Evolutionary conservation across 169 alveolate genomes (phyloP).

Genomic region (Ichthyophthirius multifiliis): DNA sequence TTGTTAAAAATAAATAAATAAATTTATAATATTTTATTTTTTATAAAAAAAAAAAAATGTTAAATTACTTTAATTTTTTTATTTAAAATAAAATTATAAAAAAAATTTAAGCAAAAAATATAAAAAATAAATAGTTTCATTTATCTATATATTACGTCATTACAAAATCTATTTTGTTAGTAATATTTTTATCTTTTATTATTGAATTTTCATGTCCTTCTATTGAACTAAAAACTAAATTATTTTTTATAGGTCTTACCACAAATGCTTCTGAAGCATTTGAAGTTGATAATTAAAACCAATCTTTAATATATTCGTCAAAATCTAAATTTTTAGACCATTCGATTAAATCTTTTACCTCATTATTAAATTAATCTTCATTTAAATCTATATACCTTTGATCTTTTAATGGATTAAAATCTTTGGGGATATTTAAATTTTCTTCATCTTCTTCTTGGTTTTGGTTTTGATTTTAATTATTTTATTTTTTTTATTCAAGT

Average conservation of each 20-base stretch:
- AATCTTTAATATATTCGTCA: slow-evolving; percentile 66
- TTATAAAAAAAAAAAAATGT: too few relatives aligned
- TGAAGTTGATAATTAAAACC: slow-evolving; percentile 76
- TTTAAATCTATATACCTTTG: slow-evolving; percentile 43
- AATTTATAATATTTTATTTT: too few relatives aligned
- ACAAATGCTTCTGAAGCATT: slow-evolving; percentile 44
- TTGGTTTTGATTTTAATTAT: not conserved
- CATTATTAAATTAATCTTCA: slow-evolving; percentile 62
- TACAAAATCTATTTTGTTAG: too few relatives aligned
- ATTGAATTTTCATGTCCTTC: too few relatives aligned
- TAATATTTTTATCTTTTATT: too few relatives aligned
- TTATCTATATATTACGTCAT: too few relatives aligned
- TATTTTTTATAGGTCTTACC: not conserved
- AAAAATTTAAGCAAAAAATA: too few relatives aligned
- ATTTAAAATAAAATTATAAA: too few relatives aligned
- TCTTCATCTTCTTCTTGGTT: slow-evolving; percentile 46
- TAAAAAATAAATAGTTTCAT: too few relatives aligned
- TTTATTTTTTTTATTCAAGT: slow-evolving; percentile 21
- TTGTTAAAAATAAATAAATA: too few relatives aligned
- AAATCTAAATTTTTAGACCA: slow-evolving; percentile 81
- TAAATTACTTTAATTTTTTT: too few relatives aligned
- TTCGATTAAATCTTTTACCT: slow-evolving; percentile 71
- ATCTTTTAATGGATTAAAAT: slow-evolving; percentile 63
- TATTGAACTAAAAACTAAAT: not conserved
- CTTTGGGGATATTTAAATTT: slow-evolving; percentile 2